Evolutionary conservation across 768 basidiomycete species (phyloP), one percentile per base, ranked within the genome.

Genomic region (Pluteus cervinus): DNA sequence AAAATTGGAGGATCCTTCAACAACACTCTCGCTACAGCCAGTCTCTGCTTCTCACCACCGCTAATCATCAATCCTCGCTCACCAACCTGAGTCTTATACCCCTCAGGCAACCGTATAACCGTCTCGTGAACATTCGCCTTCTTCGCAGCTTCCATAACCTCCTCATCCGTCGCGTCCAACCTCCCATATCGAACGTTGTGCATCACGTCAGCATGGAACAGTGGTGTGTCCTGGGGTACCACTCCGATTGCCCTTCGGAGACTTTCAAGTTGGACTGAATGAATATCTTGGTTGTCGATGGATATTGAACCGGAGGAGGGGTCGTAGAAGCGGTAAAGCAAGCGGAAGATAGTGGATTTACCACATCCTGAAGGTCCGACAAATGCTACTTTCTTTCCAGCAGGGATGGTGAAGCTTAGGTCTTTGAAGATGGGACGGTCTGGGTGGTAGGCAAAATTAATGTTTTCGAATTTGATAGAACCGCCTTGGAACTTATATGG

Each of bases 31-130:
- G 96, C 96, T 12, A 99, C 88, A 3, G 96, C 96, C 49, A 99
- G 61, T 35, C 96, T 63, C 67, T 99, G 96, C 61, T 99, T 99
- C 72, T 99, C 96, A 1, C 96, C 96, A 0, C 96, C 96, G 24
- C 89, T 93, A 33, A 99, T 89, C 96, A 99, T 99, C 54, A 97
- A 57, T 4, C 96, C 96, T 26, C 96, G 66, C 62, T 99, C 96
- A 1, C 96, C 96, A 16, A 99, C 96, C 51, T 84, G 84, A 2
- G 96, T 98, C 26, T 62, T 51, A 57, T 96, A 99, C 40, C 82
- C 81, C 4, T 92, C 87, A 0, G 93, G 92, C 23, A 99, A 62
- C 24, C 75, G 68, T 64, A 73, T 64, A 39, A 99, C 75, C 3
- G 88, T 80, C 10, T 82, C 65, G 49, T 91, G 83, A 15, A 98